phyloP scores from a whole-genome alignment of 176 grass and related monocot genomes.

The Saccharum officinarum region DNA sequence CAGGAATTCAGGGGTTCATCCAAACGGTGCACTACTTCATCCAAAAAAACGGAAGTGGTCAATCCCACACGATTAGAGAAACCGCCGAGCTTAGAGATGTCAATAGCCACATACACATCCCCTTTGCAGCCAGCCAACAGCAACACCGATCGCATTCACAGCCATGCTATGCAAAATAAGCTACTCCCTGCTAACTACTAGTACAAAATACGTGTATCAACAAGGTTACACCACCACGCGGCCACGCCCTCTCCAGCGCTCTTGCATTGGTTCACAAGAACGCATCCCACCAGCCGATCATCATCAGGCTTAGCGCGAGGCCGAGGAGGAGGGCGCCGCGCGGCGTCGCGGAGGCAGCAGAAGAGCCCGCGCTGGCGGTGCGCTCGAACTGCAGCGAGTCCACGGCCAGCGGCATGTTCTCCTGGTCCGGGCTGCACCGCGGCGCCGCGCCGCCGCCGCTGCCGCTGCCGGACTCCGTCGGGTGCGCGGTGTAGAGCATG shows the following conservation, averaged over 20 bases:
- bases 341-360: background rate
- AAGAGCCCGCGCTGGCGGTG: conserved; percentile 33
- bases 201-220: conserved; percentile 45
- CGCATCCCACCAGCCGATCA: background rate
- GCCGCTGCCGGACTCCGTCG: conserved; percentile 29
- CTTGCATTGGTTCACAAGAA: conserved; percentile 7
- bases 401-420: conserved; percentile 98
- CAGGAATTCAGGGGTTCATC: background rate
- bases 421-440: conserved; percentile 86
- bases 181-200: background rate
- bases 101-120: background rate
- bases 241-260: background rate
- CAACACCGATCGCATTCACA: background rate
- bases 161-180: conserved; percentile 38
- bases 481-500: conserved; percentile 75
- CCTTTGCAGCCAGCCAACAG: background rate
- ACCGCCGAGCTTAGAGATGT: background rate
- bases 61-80: background rate
- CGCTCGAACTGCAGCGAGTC: conserved; percentile 92
- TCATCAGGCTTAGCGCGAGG: conserved; percentile 20
- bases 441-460: background rate
- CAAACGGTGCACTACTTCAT: background rate
- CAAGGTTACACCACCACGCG: conserved; percentile 18
- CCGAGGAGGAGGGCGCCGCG: background rate
- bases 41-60: background rate